Evolutionary conservation across 2,329 filamentous ascomycete genomes (phyloP).

Genomic region (Claviceps sp.): DNA sequence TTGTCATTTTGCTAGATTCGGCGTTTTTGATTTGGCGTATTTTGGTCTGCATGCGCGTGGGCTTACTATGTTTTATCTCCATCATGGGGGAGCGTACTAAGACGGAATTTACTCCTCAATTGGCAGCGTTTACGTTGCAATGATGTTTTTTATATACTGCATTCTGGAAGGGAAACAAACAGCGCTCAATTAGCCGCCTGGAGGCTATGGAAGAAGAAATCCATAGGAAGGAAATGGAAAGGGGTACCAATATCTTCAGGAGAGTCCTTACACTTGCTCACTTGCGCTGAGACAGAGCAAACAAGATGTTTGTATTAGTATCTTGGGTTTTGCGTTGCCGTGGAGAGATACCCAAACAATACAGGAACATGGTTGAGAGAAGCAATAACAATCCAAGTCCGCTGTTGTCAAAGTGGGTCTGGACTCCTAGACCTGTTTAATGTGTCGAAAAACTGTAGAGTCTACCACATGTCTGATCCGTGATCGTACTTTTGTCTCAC

Average conservation of each 20-base stretch:
- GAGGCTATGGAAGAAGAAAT: background rate
- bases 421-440: too few relatives aligned
- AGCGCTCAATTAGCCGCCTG: background rate
- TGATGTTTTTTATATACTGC: background rate
- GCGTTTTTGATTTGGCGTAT: background rate
- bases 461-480: too few relatives aligned
- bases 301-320: slow-evolving; percentile 8
- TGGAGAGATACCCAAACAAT: slow-evolving; percentile 11
- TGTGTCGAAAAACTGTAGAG: too few relatives aligned
- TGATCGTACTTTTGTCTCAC: too few relatives aligned
- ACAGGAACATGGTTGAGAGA: background rate
- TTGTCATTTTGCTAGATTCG: background rate
- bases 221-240: background rate
- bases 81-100: background rate
- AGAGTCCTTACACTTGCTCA: background rate
- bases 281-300: background rate
- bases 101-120: background rate
- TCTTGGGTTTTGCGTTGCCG: slow-evolving; percentile 4
- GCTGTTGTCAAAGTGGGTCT: background rate
- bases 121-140: too few relatives aligned
- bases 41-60: background rate
- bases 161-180: background rate
- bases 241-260: background rate
- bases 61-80: background rate
- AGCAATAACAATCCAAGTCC: background rate